Percentiles rank a stretch among this genome's conserved stretches.
Conservation (phyloP, 2,329 filamentous ascomycete species). For the Chaetomium olivaceum region DNA sequence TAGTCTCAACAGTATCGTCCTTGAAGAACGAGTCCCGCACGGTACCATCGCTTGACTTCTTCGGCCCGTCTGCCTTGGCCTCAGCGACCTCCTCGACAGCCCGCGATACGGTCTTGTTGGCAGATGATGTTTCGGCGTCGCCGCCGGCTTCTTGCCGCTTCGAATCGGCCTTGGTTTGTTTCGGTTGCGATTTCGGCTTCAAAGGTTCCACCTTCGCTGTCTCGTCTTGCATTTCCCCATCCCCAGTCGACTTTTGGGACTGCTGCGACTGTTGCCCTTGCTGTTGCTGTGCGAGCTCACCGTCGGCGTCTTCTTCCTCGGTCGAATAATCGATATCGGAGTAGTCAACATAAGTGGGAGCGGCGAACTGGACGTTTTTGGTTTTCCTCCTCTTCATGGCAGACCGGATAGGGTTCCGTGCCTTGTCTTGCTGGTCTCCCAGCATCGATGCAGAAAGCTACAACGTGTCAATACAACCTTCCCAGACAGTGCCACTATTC, state of each 20-base stretch:
- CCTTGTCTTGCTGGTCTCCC: constrained; percentile 69
- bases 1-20: constrained; percentile 90
- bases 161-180: constrained; percentile 41
- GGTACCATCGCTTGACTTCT: constrained; percentile 78
- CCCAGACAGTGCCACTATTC: background rate
- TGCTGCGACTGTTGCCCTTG: constrained; percentile 30
- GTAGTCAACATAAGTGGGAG: constrained; percentile 85
- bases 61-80: constrained; percentile 52
- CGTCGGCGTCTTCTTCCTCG: constrained; percentile 66
- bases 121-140: constrained; percentile 36
- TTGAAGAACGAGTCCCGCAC: constrained; percentile 96
- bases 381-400: constrained; percentile 78
- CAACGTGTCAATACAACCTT: constrained; percentile 35
- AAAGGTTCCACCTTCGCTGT: constrained; percentile 58
- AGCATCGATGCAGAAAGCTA: constrained; percentile 65
- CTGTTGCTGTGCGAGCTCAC: constrained; percentile 39
- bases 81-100: constrained; percentile 70
- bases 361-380: constrained; percentile 83
- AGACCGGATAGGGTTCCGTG: constrained; percentile 79
- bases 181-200: constrained; percentile 48
- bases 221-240: constrained; percentile 48
- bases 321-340: constrained; percentile 83
- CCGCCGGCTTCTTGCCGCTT: constrained; percentile 41
- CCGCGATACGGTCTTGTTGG: constrained; percentile 38
- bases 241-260: constrained; percentile 36